These are phyloP conservation scores for Komagataella ulmi DNA, from an alignment of 805 yeast species.

Conservation along the genomic window DNA sequence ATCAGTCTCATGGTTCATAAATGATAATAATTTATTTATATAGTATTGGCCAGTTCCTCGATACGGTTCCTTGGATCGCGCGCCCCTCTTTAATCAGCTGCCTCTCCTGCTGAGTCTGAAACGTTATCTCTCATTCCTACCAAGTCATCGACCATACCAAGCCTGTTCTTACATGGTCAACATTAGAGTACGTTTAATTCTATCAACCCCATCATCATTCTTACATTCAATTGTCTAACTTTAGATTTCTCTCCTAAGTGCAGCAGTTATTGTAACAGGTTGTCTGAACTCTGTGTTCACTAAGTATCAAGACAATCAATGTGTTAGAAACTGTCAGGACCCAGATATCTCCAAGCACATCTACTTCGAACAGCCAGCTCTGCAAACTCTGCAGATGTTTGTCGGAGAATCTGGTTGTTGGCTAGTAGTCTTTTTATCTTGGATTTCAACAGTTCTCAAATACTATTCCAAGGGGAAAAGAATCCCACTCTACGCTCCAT, in stretches of 20 bases:
- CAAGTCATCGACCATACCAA: background rate
- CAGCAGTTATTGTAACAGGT: conserved; percentile 55
- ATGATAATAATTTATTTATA: too few species aligned
- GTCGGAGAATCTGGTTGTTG: conserved; percentile 46
- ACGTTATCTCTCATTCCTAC: background rate
- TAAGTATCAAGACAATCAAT: conserved; percentile 65
- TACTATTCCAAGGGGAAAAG: background rate
- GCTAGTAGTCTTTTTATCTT: conserved; percentile 13
- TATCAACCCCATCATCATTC: background rate
- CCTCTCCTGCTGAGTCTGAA: background rate
- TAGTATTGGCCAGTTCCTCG: background rate
- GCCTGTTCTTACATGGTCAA: background rate
- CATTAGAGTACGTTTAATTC: background rate
- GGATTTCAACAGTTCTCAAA: background rate
- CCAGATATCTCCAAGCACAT: conserved; percentile 27
- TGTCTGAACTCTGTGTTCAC: conserved; percentile 63
- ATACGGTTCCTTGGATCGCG: background rate
- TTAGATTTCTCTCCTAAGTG: conserved; percentile 18
- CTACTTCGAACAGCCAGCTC: conserved; percentile 62
- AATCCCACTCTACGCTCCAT: background rate
- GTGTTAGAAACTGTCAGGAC: conserved; percentile 41
- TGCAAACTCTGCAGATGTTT: conserved; percentile 75
- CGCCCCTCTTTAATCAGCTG: background rate
- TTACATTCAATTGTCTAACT: background rate
- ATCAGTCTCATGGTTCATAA: background rate